Evolutionary conservation across 495 filamentous ascomycete species (phyloP).

Genomic region (Ramalina intermedia): DNA sequence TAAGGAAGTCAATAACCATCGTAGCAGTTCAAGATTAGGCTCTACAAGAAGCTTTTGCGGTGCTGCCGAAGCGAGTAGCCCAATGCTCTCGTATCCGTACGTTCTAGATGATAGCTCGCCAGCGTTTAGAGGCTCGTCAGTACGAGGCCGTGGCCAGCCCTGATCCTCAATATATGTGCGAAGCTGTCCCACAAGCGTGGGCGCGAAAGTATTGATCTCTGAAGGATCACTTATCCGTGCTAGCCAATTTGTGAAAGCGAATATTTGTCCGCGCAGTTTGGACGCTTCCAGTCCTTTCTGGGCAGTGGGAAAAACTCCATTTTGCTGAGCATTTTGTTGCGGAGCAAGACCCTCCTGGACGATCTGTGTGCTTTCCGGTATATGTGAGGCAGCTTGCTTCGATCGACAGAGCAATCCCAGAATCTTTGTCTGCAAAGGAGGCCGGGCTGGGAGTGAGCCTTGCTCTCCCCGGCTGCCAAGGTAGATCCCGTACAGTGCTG

Average conservation of each 20-base stretch:
- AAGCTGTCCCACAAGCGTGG: slow-evolving; percentile 55
- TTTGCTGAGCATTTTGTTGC: slow-evolving; percentile 17
- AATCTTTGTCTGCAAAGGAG: slow-evolving; percentile 61
- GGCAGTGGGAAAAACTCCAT: slow-evolving; percentile 29
- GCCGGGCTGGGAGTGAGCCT: slow-evolving; percentile 40
- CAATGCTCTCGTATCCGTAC: slow-evolving; percentile 72
- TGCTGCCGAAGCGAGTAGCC: slow-evolving; percentile 44
- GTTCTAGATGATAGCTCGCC: slow-evolving; percentile 49
- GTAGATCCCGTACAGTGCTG: slow-evolving; percentile 55
- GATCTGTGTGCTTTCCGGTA: slow-evolving; percentile 46
- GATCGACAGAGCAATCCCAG: slow-evolving; percentile 67
- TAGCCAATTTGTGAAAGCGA: slow-evolving; percentile 78
- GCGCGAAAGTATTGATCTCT: slow-evolving; percentile 47
- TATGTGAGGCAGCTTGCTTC: slow-evolving; percentile 46
- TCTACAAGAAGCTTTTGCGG: slow-evolving; percentile 38
- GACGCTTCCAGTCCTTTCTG: slow-evolving; percentile 49
- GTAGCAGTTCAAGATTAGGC: slow-evolving; percentile 43
- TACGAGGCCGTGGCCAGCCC: slow-evolving; percentile 60
- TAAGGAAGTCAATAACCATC: slow-evolving; percentile 72
- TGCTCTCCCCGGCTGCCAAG: slow-evolving; percentile 31
- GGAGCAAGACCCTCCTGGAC: slow-evolving; percentile 49
- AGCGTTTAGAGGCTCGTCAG: slow-evolving; percentile 26
- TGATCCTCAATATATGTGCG: slow-evolving; percentile 62
- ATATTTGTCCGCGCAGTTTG: slow-evolving; percentile 69
- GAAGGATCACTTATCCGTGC: slow-evolving; percentile 53